phyloP scores from a whole-genome alignment of 352 stramenopile genomes.

The Globisporangium barbulae region DNA sequence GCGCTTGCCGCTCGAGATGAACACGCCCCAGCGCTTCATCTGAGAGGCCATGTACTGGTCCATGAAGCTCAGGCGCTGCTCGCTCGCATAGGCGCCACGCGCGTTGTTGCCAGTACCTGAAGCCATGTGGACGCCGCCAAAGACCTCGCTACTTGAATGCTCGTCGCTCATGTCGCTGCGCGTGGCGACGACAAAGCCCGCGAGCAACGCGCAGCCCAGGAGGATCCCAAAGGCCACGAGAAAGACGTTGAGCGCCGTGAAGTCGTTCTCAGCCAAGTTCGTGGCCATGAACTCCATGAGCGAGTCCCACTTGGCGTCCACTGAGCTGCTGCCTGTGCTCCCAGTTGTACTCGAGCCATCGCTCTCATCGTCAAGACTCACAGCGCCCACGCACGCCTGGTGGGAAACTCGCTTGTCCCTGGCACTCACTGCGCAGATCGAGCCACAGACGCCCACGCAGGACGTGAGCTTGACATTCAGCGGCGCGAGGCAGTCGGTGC shows the following conservation, averaged over 20 bases:
- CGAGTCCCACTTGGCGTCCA: constrained; percentile 29
- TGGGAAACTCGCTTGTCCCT: constrained; percentile 37
- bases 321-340: not conserved
- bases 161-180: constrained; percentile 22
- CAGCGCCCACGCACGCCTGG: constrained; percentile 32
- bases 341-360: constrained; percentile 6
- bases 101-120: too few species aligned
- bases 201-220: constrained; percentile 30
- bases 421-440: constrained; percentile 40
- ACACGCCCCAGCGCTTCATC: constrained; percentile 42
- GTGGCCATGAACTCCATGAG: constrained; percentile 40
- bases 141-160: too few species aligned
- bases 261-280: constrained; percentile 33
- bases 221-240: constrained; percentile 50
- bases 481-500: constrained; percentile 46
- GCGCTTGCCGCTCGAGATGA: constrained; percentile 25
- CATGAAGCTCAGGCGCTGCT: constrained; percentile 27
- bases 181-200: constrained; percentile 42
- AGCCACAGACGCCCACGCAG: constrained; percentile 59
- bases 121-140: not conserved
- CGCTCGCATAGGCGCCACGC: not conserved
- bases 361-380: constrained; percentile 14
- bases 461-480: constrained; percentile 44
- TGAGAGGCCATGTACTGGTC: constrained; percentile 24
- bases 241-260: constrained; percentile 54